Percentiles rank a stretch among this genome's conserved stretches.
phyloP scores from a whole-genome alignment of 805 yeast species.

The Candida rishiriensis region DNA sequence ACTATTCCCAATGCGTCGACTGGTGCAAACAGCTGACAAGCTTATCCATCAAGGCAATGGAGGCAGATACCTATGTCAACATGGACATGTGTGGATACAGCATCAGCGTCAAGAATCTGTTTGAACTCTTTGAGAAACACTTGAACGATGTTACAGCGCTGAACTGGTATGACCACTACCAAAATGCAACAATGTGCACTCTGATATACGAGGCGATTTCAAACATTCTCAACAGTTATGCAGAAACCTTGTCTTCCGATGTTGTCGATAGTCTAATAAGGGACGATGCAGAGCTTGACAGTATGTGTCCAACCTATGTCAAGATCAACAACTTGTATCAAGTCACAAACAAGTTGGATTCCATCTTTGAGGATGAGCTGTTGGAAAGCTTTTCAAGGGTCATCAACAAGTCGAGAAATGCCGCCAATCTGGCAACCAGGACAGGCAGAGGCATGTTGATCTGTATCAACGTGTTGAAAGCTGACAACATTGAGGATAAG shows the following conservation, averaged over 20 bases:
- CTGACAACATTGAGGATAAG: constrained; percentile 14
- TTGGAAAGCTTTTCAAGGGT: constrained; percentile 10
- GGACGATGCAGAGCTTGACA: neutral
- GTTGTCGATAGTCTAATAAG: constrained; percentile 6
- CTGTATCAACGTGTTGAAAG: constrained; percentile 10
- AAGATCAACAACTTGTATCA: constrained; percentile 17
- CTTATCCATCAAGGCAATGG: constrained; percentile 5
- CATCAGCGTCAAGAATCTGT: constrained; percentile 9
- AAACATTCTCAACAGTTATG: constrained; percentile 4
- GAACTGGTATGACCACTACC: constrained; percentile 6
- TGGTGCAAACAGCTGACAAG: constrained; percentile 9
- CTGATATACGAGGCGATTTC: constrained; percentile 12
- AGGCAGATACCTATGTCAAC: constrained; percentile 8
- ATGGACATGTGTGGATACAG: constrained; percentile 12
- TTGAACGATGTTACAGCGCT: constrained; percentile 5
- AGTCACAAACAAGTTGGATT: constrained; percentile 10
- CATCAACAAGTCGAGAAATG: neutral
- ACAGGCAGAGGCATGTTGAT: constrained; percentile 7
- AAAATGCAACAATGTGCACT: constrained; percentile 11
- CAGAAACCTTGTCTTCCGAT: constrained; percentile 9
- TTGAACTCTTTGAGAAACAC: constrained; percentile 10
- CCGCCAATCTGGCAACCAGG: neutral
- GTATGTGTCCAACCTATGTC: constrained; percentile 8
- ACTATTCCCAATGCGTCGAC: constrained; percentile 10
- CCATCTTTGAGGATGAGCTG: constrained; percentile 14